Evolutionary conservation across 1,139 yeast genomes (phyloP), one percentile per base, ranked within the genome.

Genomic region (Kurtzmaniella natalensis): DNA sequence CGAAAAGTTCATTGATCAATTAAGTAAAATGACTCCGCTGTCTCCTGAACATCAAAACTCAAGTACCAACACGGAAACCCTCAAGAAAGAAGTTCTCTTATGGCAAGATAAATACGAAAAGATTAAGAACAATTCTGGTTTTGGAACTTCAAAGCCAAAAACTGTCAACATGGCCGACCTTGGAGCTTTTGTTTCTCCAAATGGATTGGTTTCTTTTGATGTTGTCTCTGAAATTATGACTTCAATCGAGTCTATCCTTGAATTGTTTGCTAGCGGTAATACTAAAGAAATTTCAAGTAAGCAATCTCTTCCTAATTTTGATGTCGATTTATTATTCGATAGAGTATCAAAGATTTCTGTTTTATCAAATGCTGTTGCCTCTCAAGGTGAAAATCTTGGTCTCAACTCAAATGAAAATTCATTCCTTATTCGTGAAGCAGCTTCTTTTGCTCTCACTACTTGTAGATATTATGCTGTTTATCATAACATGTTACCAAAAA

Each of bases 391-490:
- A 30, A 44, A 45, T 25, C 49, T 51, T 16, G 55, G 58, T 14
- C 41, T 67, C 50, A 52, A 59, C 55, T 43, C 67, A 45, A 50
- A 61, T 53, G 58, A 61, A 48, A 40, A 59, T 47, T 43, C 69
- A 1, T 43, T 56, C 4, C 56, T 77, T 30, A 68, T 82, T 11
- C 74, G 86, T 37, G 84, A 83, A 33, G 72, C 94, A 0, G 75
- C 85, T 10, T 78, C 88, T 19, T 88, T 83, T 59, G 73, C 82
- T 1, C 76, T 89, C 32, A 79, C 95, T 4, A 75, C 92, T 0
- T 75, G 94, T 0, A 72, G 96, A 48, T 87, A 87, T 52, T 85
- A 68, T 55, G 78, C 86, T 1, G 62, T 78, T 5, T 80, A 84
- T 41, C 65, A 74, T 5, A 72, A 72, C 7, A 51, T 85, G 10